Base-by-base conservation (phyloP, 257 asterid species). In the Leonotis leonurus region DNA sequence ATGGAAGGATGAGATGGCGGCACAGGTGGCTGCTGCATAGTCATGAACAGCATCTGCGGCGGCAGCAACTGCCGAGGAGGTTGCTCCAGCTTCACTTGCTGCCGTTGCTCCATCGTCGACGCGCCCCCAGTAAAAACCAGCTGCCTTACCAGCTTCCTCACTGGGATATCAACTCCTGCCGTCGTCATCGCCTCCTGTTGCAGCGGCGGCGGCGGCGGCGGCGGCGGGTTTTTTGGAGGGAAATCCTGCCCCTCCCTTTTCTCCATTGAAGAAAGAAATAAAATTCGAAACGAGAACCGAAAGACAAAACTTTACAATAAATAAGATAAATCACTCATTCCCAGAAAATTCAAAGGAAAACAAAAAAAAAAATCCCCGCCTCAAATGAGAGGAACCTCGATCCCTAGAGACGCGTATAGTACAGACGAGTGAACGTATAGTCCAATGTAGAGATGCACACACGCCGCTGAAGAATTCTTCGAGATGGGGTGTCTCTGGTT, bases 121-220 rank as follows among this genome's bases (percentile, higher is more conserved):
- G 72, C 65, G 32, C 71, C 80, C 14, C 77, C 86, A 46, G 86
- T 85, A 61, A 88, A 88, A 80, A 85, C 95, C 52, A 88, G 96
- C 86, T 88, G 96, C 81, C 96, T 80, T 30, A 85, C 95, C 33
- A 83, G 87, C 90, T 83, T 86, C 86, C 80, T 80, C 65, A 80
- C 71, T 49, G 87, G 89, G 48, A 80, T 72, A 81, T 86, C 82
- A 27, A 59, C 84, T 30, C 77, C 79, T 43, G 77, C 65, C 33
- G 76, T 10, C 25, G 73, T 45, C 21, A 71, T 58, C 74, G 73
- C 94, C 67, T 81, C 48, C 72, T 68, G 78, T 24, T 66, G 64
- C 68, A 60, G 66, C 58, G 69, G 60, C 68, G 60, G 66, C 62
- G 24, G 59, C 48, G n/a, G n/a, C n/a, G n/a, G n/a, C n/a, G n/a